Evolutionary conservation across 768 basidiomycete species (phyloP), one percentile per base, ranked within the genome.

Genomic region (Boletus rubropictus): DNA sequence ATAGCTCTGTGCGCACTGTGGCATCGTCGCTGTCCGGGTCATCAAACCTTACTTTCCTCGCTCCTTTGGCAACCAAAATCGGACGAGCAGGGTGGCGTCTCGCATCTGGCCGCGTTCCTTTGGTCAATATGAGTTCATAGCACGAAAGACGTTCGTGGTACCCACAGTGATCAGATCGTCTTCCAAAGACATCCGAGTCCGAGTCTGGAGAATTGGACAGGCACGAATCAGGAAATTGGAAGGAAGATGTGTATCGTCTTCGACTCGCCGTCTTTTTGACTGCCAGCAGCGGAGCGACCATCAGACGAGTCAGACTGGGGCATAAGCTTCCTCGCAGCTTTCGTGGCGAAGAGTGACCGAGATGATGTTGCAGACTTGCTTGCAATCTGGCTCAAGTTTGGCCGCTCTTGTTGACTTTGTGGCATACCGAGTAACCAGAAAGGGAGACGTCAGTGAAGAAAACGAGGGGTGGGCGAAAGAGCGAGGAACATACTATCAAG

Each of bases 31-130:
- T 54, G 25, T 51, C 58, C n/a, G 49, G 47, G 28, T 46, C 45
- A 6, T 44, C 28, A 24, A 63, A 64, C 10, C 27, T 42, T n/a
- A 62, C 60, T 15, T 32, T 50, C 39, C 36, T 51, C 14, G 50
- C n/a, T 27, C 38, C 29, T 15, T 45, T 55, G n/a, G 42, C 2
- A 20, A 22, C 28, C 6, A 20, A 20, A 20, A 7, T 22, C 8
- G 44, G 34, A 25, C 47, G 46, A 21, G 12, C 21, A 37, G 36
- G 27, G 27, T 17, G 39, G 39, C 31, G 39, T 25, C 15, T 48
- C 25, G 7, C 45, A 40, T 29, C 58, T 55, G 17, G 32, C 18
- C 22, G 8, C 28, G 39, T 45, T 42, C 17, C 15, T 18, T 22
- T 5, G 15, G 31, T 49, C 7, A 33, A 22, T 35, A 14, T 32